Conservation (phyloP, 1,284 basidiomycete genomes). For the Apiotrichum akiyoshidainum region DNA sequence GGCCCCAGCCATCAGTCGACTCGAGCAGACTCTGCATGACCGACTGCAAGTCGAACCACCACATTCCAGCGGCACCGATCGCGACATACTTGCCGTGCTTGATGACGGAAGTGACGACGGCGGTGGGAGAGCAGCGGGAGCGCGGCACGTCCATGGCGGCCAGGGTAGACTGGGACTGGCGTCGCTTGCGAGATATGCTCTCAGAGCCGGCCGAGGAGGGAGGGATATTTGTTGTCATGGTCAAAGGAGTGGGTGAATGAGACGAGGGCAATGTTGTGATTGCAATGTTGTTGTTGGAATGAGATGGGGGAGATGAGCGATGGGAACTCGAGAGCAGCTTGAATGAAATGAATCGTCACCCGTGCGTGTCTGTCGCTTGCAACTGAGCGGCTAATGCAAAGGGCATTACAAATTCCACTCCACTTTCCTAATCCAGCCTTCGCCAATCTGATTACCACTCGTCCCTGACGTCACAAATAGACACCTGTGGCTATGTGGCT, state of each 20-base stretch:
- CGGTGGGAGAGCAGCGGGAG: neutral
- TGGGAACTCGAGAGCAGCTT: too few species aligned
- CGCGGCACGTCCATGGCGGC: slow-evolving; percentile 1
- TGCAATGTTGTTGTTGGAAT: neutral
- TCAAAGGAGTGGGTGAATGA: neutral
- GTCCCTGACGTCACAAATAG: neutral
- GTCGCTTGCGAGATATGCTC: slow-evolving; percentile 3
- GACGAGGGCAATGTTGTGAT: neutral
- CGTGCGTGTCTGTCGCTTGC: too few species aligned
- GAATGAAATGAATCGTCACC: too few species aligned
- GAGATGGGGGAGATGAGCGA: too few species aligned
- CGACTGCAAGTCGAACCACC: slow-evolving; percentile 36
- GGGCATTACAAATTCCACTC: too few species aligned
- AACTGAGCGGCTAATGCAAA: too few species aligned
- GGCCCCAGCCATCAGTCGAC: slow-evolving; percentile 25
- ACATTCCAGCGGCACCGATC: slow-evolving; percentile 37
- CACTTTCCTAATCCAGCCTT: too few species aligned
- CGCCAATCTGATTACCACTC: neutral
- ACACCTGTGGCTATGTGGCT: neutral
- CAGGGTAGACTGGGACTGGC: slow-evolving; percentile 7
- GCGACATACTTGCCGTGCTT: slow-evolving; percentile 50
- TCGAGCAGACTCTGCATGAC: slow-evolving; percentile 24
- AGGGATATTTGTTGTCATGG: neutral
- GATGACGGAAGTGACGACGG: slow-evolving; percentile 11
- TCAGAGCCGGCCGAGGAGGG: neutral